A percentile compares a stretch with the other conserved stretches of the same genome.
Evolutionary conservation across 345 rosid genomes (phyloP).

Genomic region (Syzygium aromaticum): DNA sequence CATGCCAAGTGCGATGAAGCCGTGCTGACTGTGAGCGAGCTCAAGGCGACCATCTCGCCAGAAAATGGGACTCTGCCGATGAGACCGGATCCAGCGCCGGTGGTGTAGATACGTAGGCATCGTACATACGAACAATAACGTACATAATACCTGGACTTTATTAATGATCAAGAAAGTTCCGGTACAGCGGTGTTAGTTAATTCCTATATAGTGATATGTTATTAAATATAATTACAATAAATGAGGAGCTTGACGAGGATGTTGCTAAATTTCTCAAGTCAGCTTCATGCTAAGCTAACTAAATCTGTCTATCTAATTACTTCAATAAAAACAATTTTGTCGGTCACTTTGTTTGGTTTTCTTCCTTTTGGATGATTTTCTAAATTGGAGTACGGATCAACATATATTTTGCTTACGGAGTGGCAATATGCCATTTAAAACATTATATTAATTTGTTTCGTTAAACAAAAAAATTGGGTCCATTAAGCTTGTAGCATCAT

Average conservation of each 20-base stretch:
- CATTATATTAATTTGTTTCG: not conserved
- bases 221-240: not conserved
- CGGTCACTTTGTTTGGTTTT: not conserved
- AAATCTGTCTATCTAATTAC: not conserved
- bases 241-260: not conserved
- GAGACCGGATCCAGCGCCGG: not conserved
- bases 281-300: not conserved
- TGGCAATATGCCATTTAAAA: not conserved
- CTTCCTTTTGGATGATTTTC: not conserved
- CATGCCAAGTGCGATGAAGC: not conserved
- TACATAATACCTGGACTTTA: not conserved
- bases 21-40: not conserved
- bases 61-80: not conserved
- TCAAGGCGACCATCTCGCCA: constrained; percentile 8
- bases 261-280: not conserved
- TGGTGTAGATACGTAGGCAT: not conserved
- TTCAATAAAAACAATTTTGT: not conserved
- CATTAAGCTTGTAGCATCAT: not conserved
- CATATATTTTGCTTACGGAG: not conserved
- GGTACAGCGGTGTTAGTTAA: not conserved
- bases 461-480: not conserved
- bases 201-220: not conserved
- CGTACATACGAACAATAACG: not conserved
- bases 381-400: not conserved
- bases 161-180: not conserved